These are phyloP conservation scores for Phlyctochytrium arcticum DNA, from an alignment of 192 early-diverging fungal species.

Conservation along the genomic window DNA sequence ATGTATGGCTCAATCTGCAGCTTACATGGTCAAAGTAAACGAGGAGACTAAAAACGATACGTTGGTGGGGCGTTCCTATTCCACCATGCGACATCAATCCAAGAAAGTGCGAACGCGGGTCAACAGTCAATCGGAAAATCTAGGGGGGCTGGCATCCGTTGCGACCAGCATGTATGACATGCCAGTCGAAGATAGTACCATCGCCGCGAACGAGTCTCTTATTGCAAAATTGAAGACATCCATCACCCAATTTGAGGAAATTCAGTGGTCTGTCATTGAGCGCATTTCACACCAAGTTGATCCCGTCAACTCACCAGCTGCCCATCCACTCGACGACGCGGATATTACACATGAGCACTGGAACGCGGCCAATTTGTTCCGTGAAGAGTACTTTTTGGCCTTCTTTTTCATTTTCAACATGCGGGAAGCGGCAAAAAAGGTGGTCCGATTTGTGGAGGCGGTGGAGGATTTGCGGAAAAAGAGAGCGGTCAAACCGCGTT, in stretches of 20 bases:
- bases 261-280: conserved; percentile 6
- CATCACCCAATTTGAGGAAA: conserved; percentile 8
- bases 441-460: conserved; percentile 16
- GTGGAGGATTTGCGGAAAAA: conserved; percentile 5
- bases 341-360: conserved; percentile 1
- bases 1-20: background rate
- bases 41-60: background rate
- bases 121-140: background rate
- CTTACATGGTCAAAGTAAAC: conserved; percentile 6
- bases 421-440: conserved; percentile 11
- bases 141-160: background rate
- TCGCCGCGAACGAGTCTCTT: no score
- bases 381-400: conserved; percentile 25
- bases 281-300: conserved; percentile 13
- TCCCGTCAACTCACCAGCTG: background rate
- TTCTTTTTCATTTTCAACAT: conserved; percentile 26
- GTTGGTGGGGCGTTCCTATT: background rate
- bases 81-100: background rate
- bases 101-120: background rate
- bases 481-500: background rate
- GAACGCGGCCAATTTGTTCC: conserved; percentile 23
- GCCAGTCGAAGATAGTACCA: background rate
- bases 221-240: background rate
- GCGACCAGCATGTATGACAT: background rate
- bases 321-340: background rate